Base-by-base conservation (phyloP, 2,329 filamentous ascomycete species). In the Diaporthe sp. region DNA sequence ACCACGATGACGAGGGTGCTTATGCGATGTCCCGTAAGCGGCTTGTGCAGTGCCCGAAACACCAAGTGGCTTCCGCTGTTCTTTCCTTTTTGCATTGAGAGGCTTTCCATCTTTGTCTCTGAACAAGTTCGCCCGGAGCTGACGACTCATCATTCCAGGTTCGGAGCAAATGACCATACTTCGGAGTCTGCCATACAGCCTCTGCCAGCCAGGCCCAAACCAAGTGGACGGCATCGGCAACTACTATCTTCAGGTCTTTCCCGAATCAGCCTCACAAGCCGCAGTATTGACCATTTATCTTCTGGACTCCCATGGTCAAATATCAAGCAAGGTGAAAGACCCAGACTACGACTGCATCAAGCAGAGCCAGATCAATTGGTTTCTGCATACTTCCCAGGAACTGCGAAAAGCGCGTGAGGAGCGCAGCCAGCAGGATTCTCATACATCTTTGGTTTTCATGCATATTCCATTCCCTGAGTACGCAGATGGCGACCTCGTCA, bases 1-100 rank as follows among this genome's bases (percentile, higher is more conserved):
- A 94, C 78, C 92, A 94, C 81, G 92, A 94, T 78, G 90, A 93
- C 77, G 92, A 94, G 85, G 92, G 92, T 64, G 76, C 35, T 35
- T 74, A 83, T 73, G 82, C 82, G 79, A 80, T 84, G 79, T 81
- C 81, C 76, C 82, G 83, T 84, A 70, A 83, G 83, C 82, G 75
- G 74, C 64, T 79, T 76, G 60, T 77, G 79, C 10, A 9, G n/a
- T 10, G 15, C 8, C 15, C 15, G 9, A 17, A 12, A 5, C 7
- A 33, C 28, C 7, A 19, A 10, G 54, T 15, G 54, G 28, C 17
- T 4, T 5, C 15, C n/a, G 19, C 10, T 12, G 1, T 38, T 2
- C 55, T 38, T n/a, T 25, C 8, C 3, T 28, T 60, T 33, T n/a
- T 4, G n/a, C n/a, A 2, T 55, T 10, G 15, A 55, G 33, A 4